Conservation (phyloP, 108 stramenopile species). For the Cyclotella choctawhatcheeana region DNA sequence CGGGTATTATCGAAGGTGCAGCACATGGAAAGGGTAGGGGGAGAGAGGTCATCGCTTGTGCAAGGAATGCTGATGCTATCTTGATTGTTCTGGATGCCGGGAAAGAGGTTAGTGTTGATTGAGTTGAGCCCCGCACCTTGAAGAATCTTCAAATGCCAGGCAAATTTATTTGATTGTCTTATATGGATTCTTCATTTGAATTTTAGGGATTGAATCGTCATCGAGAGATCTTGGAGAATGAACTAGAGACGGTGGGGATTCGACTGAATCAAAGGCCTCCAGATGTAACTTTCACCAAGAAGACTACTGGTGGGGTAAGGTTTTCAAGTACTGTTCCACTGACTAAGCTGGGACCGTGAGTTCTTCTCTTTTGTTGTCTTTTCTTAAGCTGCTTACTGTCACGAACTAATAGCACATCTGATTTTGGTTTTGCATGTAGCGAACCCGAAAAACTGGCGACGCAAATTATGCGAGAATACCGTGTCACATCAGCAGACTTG, state of each 20-base stretch:
- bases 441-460: conserved; percentile 89
- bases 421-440: background rate
- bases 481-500: conserved; percentile 93
- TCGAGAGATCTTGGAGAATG: conserved; percentile 94
- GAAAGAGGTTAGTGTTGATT: conserved; percentile 66
- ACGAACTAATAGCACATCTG: background rate
- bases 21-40: conserved; percentile 98
- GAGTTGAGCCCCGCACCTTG: background rate
- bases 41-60: conserved; percentile 98
- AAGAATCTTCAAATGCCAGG: background rate
- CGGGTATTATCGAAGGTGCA: conserved; percentile 99
- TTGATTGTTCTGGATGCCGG: conserved; percentile 98
- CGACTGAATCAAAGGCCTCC: conserved; percentile 94
- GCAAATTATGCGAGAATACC: conserved; percentile 93
- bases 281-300: conserved; percentile 90
- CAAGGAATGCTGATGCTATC: conserved; percentile 94
- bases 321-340: conserved; percentile 93
- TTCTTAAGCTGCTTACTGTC: background rate
- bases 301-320: conserved; percentile 93
- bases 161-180: background rate
- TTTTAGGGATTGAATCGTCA: conserved; percentile 81
- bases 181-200: background rate
- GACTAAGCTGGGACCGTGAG: conserved; percentile 86
- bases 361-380: background rate
- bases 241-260: conserved; percentile 98